A percentile compares a stretch with the other conserved stretches of the same genome.
phyloP scores from a whole-genome alignment of 164 flowering plant genomes.

The Warburgia ugandensis region DNA sequence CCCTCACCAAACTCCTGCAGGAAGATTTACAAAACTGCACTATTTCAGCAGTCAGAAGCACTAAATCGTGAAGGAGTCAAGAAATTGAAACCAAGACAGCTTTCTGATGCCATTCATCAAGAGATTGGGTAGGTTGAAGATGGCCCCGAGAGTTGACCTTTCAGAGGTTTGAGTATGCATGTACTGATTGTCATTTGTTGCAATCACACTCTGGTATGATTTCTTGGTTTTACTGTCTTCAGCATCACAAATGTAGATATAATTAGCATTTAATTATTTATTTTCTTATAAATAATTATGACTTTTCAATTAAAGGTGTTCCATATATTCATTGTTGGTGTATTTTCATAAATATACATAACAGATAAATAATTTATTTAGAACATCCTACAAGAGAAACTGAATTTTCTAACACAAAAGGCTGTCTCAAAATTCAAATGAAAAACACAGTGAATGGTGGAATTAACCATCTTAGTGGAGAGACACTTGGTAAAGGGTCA shows the following conservation, averaged over 20 bases:
- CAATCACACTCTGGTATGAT: not conserved
- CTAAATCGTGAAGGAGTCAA: conserved; percentile 64
- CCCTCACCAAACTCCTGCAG: conserved; percentile 52
- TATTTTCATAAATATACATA: no score
- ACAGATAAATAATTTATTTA: no score
- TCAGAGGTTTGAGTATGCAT: not conserved
- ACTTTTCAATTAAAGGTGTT: conserved; percentile 1
- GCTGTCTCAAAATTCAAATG: no score
- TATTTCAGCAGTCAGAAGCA: conserved; percentile 48
- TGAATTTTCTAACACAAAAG: no score
- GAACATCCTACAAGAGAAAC: no score
- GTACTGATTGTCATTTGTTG: not conserved
- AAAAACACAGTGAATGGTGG: no score
- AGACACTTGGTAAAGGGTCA: no score
- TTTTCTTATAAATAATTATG: no score
- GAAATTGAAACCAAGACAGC: conserved; percentile 74
- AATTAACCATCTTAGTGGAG: no score
- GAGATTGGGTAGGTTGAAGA: conserved; percentile 60
- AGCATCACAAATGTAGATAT: not conserved
- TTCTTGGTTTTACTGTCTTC: not conserved
- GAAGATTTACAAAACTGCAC: conserved; percentile 62
- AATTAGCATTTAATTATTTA: no score
- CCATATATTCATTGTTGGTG: no score
- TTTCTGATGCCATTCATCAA: conserved; percentile 75
- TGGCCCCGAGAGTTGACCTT: not conserved